Evolutionary conservation across 352 stramenopile genomes (phyloP), one percentile per base, ranked within the genome.

Genomic region (Pythium dissotocum): DNA sequence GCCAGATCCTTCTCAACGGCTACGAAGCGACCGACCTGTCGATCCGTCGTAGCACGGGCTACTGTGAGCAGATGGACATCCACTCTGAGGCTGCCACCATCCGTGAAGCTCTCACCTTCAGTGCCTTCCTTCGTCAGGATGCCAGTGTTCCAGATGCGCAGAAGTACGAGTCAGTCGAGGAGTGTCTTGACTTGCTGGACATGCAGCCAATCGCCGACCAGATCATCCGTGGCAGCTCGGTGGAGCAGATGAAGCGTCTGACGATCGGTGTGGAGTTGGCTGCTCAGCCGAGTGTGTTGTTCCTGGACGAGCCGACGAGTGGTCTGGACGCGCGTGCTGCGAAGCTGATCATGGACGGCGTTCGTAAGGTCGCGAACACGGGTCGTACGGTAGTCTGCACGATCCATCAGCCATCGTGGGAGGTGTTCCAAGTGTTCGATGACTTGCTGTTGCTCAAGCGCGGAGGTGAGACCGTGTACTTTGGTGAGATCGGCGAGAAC

Each of bases 31-130:
- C 74, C 3, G 71, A 84, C 33, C 57, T 87, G 9, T 71, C 77
- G 16, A 85, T 83, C 24, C 75, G 74, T 9, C 75, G 79, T 7
- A n/a, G 32, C 49, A 77, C 73, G 8, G 79, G 77, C 3, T 87
- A 87, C 64, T 87, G 79, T 30, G 76, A 87, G 54, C 77, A 83
- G 53, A 97, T 97, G 73, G 93, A 98, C 58, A 89, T 94, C 38
- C 87, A 98, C 49, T 91, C 89, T 35, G 82, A 88, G 46, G 97
- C 90, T 2, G 80, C 88, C 4, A 99, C 96, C 2, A 93, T 97
- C 42, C 80, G 92, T 10, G 96, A 99, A 60, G 89, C 92, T 10
- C 84, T 99, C 21, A 80, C 79, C 1, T 99, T 98, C 70, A 97
- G 87, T 42, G 91, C 94, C 0, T 93, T 93, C 65, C 72, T 99